phyloP scores from a whole-genome alignment of 2,329 filamentous ascomycete genomes.

The Fusarium solani-melongenae region DNA sequence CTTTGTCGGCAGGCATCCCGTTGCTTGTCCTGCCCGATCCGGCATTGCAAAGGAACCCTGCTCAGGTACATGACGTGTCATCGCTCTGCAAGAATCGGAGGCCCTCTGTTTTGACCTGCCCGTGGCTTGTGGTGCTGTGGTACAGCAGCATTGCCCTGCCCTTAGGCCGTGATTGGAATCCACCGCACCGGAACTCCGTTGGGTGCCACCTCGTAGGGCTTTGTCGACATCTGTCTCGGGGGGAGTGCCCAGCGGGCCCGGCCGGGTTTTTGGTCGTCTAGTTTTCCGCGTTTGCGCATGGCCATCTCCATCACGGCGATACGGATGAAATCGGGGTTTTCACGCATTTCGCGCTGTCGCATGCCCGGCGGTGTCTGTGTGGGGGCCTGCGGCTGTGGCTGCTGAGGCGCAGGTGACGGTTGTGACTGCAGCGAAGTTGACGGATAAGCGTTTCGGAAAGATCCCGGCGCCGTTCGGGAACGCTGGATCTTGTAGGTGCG shows the following conservation, averaged over 20 bases:
- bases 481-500: constrained; percentile 74
- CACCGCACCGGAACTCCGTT: constrained; percentile 71
- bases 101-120: constrained; percentile 4
- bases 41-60: constrained; percentile 41
- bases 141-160: constrained; percentile 10
- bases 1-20: constrained; percentile 24
- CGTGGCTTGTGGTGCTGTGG: background rate
- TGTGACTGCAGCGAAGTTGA: constrained; percentile 44
- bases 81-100: constrained; percentile 6
- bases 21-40: constrained; percentile 35
- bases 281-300: constrained; percentile 74
- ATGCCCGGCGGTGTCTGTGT: constrained; percentile 56
- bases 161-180: constrained; percentile 54
- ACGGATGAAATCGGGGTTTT: constrained; percentile 77
- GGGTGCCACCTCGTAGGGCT: constrained; percentile 65
- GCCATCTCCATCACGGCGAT: constrained; percentile 79
- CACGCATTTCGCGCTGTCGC: constrained; percentile 74
- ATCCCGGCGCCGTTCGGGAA: constrained; percentile 53
- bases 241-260: constrained; percentile 76
- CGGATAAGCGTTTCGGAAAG: constrained; percentile 47
- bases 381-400: constrained; percentile 48
- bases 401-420: constrained; percentile 45
- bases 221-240: constrained; percentile 66
- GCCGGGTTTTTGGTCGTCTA: constrained; percentile 73
- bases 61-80: constrained; percentile 44